Base-by-base conservation (phyloP, 139 green algal species). In the Chlorella sp. region DNA sequence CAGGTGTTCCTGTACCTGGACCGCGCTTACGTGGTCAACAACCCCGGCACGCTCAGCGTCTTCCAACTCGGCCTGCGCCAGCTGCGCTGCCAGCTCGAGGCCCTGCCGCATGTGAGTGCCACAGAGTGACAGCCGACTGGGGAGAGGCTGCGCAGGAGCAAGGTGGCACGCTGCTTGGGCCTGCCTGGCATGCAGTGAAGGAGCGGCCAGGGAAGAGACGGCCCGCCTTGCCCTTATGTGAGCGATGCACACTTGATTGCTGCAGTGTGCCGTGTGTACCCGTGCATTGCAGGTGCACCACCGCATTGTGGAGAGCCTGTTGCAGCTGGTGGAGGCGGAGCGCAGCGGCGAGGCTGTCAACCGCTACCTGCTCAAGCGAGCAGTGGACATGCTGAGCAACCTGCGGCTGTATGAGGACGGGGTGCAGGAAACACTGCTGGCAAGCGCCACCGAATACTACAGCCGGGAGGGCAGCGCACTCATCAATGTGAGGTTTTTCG, bases 1-100 rank as follows among this genome's bases (percentile, higher is more conserved):
- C 95, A 94, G 28, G 97, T 99, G 73, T 99, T 99, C 83, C 89
- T 99, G 38, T 98, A 98, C 89, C 90, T 99, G 70, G 97, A 99
- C 91, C 92, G 97, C 77, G 97, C 95, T 4, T 95, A 98, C 73
- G 96, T 98, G 46, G 89, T 99, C 54, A 81, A 89, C 80, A 86
- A 84, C 20, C 73, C 76, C 60, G 88, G 67, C 48, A 76, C 73
- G 32, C 88, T 90, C 65, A 97, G 94, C 40, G 89, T 99, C 24
- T 99, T 98, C 88, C 97, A 99, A 75, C 96, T 98, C 91, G 97
- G 96, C 0, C 91, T 99, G 65, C 74, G 88, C 40, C 87, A 96
- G 58, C 77, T 83, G 30, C 58, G 77, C 9, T 43, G 60, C 30
- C 58, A 83, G 40, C 38, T 83, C 40, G 77, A 83, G 60, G 77